Base-by-base conservation (phyloP, 768 basidiomycete species). In the Tulasnella sp. region DNA sequence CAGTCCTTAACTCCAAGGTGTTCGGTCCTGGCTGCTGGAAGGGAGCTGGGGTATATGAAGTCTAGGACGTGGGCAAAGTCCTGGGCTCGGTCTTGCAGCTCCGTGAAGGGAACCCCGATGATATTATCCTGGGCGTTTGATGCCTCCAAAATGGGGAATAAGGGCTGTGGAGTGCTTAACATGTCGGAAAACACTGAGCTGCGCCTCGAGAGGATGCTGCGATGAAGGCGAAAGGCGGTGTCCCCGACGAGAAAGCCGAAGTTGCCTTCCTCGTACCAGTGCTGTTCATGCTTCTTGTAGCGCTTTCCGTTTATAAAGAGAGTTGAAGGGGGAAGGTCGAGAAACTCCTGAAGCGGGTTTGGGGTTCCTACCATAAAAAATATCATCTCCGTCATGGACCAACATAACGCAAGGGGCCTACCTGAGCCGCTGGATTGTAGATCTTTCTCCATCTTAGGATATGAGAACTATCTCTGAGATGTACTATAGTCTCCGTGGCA, bases 231-330 rank as follows among this genome's bases (percentile, higher is more conserved):
- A 18, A 26, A 71, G 0, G 40, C 35, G n/a, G 40, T 37, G 32
- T 71, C 39, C 3, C 48, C 73, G 51, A 74, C 44, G 5, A 74
- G 35, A 23, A 74, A 51, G 35, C 7, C 23, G 1, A 74, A 1
- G 46, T 74, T 74, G 18, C 73, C 73, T 26, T 74, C 73, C 13
- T 74, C 44, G 51, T 46, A 74, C 35, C 44, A 74, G 73, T 74
- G 73, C 7, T 46, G 18, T 10, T 35, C 10, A 44, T 74, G 73
- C n/a, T 26, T 57, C 15, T 13, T 3, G 15, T 44, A 44, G 1
- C 11, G 15, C 44, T 13, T 10, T 16, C 44, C 15, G 1, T 18
- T 13, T 44, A 44, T 44, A 44, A 44, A 0, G 11, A 44, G 44
- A 44, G 44, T 10, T 15, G 11, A 1, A 3, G 1, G 2, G 15